Evolutionary conservation across 2,329 filamentous ascomycete genomes (phyloP), one percentile per base, ranked within the genome.

Genomic region (Arthrobotrys musiformis): DNA sequence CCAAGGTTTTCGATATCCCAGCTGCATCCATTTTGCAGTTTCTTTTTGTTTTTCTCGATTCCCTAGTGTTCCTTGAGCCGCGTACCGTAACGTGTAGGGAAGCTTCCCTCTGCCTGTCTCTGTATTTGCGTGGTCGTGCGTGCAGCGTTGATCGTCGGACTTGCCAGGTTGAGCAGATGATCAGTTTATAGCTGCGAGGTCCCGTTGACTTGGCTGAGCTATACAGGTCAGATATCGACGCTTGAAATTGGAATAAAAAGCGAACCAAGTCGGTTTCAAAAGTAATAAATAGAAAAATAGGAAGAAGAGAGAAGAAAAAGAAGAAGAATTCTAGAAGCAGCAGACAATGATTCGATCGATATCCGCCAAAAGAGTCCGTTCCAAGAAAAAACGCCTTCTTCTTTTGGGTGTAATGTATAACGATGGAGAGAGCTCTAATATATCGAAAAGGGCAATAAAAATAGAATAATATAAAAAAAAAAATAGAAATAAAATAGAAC

Each of bases 11-110:
- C 26, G 66, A 77, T 77, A 77, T 77, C 33, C 73, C 73, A 19
- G 73, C 73, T 40, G 73, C 66, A 54, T 77, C 73, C 73, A 77
- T 77, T 61, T 24, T n/a, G n/a, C n/a, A n/a, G n/a, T n/a, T n/a
- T n/a, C n/a, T n/a, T n/a, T n/a, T n/a, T n/a, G n/a, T n/a, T n/a
- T n/a, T n/a, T n/a, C n/a, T n/a, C n/a, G n/a, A n/a, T n/a, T 24
- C 68, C 13, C 54, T 58, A 17, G 54, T 50, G 30, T 54, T 44
- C 22, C 42, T 35, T 44, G 42, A 62, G 1, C 44, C 17, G 19
- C 30, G 42, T 58, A 17, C 37, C 26, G 30, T 19, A 56, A 24
- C 50, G 50, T 56, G 35, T 52, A 44, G 56, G n/a, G 33, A 58
- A 40, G 33, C 19, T 24, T 58, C 19, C 7, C 30, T 33, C 15